phyloP scores from a whole-genome alignment of 129 eudicot genomes.

The Helichrysum umbraculigerum region DNA sequence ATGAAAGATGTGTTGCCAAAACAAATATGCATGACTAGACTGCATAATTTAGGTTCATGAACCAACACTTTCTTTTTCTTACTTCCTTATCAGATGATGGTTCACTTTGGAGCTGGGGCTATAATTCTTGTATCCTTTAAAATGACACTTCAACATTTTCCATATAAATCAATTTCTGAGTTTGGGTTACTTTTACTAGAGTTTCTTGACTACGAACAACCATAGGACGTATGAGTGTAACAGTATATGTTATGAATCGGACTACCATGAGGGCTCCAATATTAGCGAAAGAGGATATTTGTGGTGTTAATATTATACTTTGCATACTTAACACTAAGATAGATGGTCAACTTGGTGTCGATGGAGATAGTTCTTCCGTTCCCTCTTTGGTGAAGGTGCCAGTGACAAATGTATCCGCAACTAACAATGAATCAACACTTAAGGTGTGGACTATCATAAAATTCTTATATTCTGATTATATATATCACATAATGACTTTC shows the following conservation, averaged over 20 bases:
- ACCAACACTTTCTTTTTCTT: background rate
- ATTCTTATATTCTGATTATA: slow-evolving; percentile 15
- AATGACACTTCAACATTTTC: background rate
- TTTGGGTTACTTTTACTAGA: background rate
- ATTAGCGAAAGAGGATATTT: background rate
- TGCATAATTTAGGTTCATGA: background rate
- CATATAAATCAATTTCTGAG: background rate
- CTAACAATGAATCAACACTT: slow-evolving; percentile 33
- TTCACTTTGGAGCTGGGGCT: slow-evolving; percentile 98
- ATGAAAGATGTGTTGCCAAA: background rate
- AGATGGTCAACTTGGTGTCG: slow-evolving; percentile 85
- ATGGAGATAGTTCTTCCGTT: slow-evolving; percentile 55
- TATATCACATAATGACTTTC: background rate
- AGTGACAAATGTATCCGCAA: slow-evolving; percentile 33
- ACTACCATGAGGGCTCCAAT: background rate
- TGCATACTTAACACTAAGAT: slow-evolving; percentile 52
- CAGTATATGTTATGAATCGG: background rate
- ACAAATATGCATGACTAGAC: background rate
- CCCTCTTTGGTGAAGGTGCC: slow-evolving; percentile 57
- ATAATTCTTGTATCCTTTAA: slow-evolving; percentile 74
- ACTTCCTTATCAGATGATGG: slow-evolving; percentile 70
- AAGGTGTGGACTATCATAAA: slow-evolving; percentile 48
- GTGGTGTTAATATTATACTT: slow-evolving; percentile 2
- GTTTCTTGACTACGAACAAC: background rate
- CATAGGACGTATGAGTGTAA: background rate